Evolutionary conservation across 164 flowering plant genomes (phyloP).

Genomic region (Stephania cephalantha): DNA sequence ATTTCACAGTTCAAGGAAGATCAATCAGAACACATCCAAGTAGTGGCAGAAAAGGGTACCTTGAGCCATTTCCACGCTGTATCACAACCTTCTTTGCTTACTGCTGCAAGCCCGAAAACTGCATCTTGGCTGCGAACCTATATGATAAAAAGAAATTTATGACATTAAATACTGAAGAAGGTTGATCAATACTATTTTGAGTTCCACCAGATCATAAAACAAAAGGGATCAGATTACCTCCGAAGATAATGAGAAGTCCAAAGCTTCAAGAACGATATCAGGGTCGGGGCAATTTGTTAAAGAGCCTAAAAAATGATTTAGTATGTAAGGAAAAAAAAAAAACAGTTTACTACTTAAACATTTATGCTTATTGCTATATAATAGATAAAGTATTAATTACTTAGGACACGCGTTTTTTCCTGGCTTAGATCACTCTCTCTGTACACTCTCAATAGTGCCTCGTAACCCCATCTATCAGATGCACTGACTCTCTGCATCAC

Average conservation of each 20-base stretch:
- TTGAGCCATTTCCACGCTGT: constrained; percentile 88
- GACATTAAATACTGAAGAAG: neutral
- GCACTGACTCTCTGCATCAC: constrained; percentile 26
- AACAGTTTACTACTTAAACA: neutral
- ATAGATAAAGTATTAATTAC: neutral
- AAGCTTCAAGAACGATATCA: constrained; percentile 65
- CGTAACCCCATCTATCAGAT: constrained; percentile 67
- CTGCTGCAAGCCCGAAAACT: constrained; percentile 61
- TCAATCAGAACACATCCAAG: too few species aligned
- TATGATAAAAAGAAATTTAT: neutral
- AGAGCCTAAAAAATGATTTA: neutral
- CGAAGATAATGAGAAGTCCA: constrained; percentile 66
- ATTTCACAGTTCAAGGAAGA: neutral
- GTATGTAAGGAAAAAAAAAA: neutral
- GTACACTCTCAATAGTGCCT: constrained; percentile 70
- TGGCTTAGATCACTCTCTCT: constrained; percentile 90
- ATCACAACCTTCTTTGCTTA: constrained; percentile 72
- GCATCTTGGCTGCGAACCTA: constrained; percentile 96
- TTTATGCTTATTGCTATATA: neutral
- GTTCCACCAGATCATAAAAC: neutral
- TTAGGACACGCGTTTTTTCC: constrained; percentile 22
- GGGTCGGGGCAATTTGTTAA: constrained; percentile 58
- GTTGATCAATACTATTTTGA: neutral
- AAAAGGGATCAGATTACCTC: constrained; percentile 47
- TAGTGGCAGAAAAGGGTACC: constrained; percentile 32